These are phyloP conservation scores for Cryphonectria naterciae DNA, from an alignment of 2,329 filamentous ascomycete species.

Conservation along the genomic window DNA sequence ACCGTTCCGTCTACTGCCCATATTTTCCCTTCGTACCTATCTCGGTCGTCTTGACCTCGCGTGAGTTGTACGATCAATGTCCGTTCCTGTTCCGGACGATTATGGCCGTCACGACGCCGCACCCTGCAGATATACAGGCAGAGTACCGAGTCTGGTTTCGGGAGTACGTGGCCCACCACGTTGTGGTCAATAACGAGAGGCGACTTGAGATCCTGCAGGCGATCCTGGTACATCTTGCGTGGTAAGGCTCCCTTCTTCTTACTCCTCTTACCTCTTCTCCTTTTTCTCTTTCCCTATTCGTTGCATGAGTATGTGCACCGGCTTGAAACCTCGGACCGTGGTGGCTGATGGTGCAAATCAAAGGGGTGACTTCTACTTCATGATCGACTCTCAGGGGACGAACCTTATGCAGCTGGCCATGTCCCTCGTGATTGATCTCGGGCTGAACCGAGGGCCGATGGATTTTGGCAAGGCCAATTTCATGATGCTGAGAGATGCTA, in stretches of 20 bases:
- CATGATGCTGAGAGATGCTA: slow-evolving; percentile 41
- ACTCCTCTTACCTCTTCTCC: background rate
- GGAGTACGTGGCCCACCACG: slow-evolving; percentile 41
- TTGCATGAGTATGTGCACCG: background rate
- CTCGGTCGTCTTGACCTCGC: slow-evolving; percentile 32
- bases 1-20: slow-evolving; percentile 40
- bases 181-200: slow-evolving; percentile 44
- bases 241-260: slow-evolving; percentile 35
- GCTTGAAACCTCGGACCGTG: background rate
- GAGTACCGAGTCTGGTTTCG: slow-evolving; percentile 43
- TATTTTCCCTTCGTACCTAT: slow-evolving; percentile 47
- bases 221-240: slow-evolving; percentile 43
- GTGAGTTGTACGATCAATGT: slow-evolving; percentile 38
- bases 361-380: slow-evolving; percentile 47
- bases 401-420: slow-evolving; percentile 45
- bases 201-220: slow-evolving; percentile 44
- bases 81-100: slow-evolving; percentile 45
- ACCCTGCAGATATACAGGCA: slow-evolving; percentile 38
- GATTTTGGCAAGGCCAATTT: slow-evolving; percentile 33
- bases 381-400: slow-evolving; percentile 42
- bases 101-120: slow-evolving; percentile 40
- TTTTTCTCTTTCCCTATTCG: background rate
- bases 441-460: slow-evolving; percentile 39
- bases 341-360: background rate
- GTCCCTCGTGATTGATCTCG: slow-evolving; percentile 44